A percentile compares a stretch with the other conserved stretches of the same genome.
Conservation (phyloP, 169 alveolate genomes). For the Babesia divergens region DNA sequence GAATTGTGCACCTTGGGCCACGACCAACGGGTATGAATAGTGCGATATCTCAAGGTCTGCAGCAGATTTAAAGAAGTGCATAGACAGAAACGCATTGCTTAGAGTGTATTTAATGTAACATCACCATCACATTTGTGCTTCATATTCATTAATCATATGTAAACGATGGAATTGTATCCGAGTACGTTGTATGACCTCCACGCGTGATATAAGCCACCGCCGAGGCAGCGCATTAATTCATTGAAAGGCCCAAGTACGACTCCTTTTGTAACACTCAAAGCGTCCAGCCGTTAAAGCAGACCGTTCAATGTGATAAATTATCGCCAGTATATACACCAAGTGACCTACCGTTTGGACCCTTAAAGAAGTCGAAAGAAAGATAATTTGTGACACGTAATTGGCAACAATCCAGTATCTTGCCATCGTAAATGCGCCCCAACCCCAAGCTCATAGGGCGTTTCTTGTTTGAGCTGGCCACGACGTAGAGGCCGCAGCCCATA, state of each 20-base stretch:
- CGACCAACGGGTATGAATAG: conserved; percentile 42
- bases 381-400: conserved; percentile 28
- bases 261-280: background rate
- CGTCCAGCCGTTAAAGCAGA: background rate
- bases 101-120: too few relatives aligned
- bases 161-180: too few relatives aligned
- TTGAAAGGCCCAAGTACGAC: background rate
- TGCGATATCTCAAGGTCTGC: conserved; percentile 34
- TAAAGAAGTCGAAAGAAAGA: conserved; percentile 37
- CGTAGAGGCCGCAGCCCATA: conserved; percentile 52
- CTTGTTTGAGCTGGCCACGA: conserved; percentile 56
- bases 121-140: too few relatives aligned
- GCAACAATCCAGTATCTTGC: conserved; percentile 42
- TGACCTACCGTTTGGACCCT: conserved; percentile 25
- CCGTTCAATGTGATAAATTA: background rate
- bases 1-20: conserved; percentile 55
- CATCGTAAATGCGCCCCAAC: conserved; percentile 48
- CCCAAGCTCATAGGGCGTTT: conserved; percentile 58
- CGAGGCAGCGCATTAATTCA: too few relatives aligned
- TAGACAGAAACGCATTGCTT: too few relatives aligned
- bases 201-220: too few relatives aligned
- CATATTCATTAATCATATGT: too few relatives aligned
- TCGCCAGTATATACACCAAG: background rate
- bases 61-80: background rate
- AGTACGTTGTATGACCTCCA: too few relatives aligned